These are phyloP conservation scores for Suhomyces bokatorum DNA, from an alignment of 1,139 yeast genomes.

Conservation along the genomic window DNA sequence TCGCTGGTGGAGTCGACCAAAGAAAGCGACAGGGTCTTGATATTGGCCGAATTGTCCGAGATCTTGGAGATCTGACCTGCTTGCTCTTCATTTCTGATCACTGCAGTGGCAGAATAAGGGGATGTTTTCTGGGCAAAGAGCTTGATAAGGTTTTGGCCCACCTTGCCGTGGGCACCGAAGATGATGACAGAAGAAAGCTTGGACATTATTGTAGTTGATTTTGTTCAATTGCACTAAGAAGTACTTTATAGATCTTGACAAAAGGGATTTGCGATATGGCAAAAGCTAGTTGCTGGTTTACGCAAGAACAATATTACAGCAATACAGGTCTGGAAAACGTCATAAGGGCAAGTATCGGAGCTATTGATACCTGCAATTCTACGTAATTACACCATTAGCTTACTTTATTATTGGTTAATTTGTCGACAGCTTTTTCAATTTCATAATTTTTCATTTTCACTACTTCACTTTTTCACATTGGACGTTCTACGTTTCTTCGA, in stretches of 20 bases:
- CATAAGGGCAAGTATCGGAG: no score
- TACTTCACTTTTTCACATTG: no score
- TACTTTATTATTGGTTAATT: no score
- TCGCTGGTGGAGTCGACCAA: slow-evolving; percentile 33
- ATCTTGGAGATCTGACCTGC: slow-evolving; percentile 31
- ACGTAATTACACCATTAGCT: no score
- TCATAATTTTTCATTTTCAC: no score
- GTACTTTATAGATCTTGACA: neutral
- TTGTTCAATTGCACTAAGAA: neutral
- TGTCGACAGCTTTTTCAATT: no score
- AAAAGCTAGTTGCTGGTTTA: neutral
- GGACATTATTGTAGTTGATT: slow-evolving; percentile 2
- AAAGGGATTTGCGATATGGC: neutral
- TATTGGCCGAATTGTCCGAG: slow-evolving; percentile 32
- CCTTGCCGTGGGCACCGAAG: slow-evolving; percentile 65
- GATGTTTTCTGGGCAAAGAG: slow-evolving; percentile 26
- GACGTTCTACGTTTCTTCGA: no score
- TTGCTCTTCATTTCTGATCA: slow-evolving; percentile 52
- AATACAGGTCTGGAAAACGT: no score
- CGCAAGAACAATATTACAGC: neutral
- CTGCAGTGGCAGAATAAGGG: slow-evolving; percentile 46
- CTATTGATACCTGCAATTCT: no score
- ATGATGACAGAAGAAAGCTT: slow-evolving; percentile 21
- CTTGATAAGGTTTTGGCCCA: slow-evolving; percentile 44
- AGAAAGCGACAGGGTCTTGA: slow-evolving; percentile 40